Evolutionary conservation across 352 stramenopile species (phyloP).

Genomic region (Phytophthora citricola): DNA sequence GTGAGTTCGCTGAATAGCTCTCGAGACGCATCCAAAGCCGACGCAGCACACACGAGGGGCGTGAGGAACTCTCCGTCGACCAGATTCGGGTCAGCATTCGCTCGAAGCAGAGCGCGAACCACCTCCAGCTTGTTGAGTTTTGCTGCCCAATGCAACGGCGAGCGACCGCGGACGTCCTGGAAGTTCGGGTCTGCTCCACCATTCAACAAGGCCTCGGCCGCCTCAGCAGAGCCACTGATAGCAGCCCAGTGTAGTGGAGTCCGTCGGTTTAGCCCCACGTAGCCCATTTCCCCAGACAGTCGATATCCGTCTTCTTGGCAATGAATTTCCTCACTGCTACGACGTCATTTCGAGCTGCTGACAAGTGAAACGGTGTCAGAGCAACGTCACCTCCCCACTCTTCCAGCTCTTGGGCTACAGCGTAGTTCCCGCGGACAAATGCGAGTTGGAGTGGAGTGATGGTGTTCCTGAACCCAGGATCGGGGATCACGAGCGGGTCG

Average conservation of each 20-base stretch:
- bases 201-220: slow-evolving; percentile 54
- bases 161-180: slow-evolving; percentile 62
- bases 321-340: slow-evolving; percentile 57
- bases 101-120: slow-evolving; percentile 49
- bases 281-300: slow-evolving; percentile 77
- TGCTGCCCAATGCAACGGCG: slow-evolving; percentile 73
- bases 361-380: slow-evolving; percentile 70
- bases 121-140: slow-evolving; percentile 61
- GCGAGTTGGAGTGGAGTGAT: slow-evolving; percentile 70
- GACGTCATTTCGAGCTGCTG: slow-evolving; percentile 62
- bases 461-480: slow-evolving; percentile 76
- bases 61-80: slow-evolving; percentile 54
- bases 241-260: slow-evolving; percentile 78
- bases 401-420: slow-evolving; percentile 72
- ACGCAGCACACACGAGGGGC: slow-evolving; percentile 41
- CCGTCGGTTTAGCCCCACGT: slow-evolving; percentile 68
- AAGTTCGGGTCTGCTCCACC: slow-evolving; percentile 70
- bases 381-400: slow-evolving; percentile 75
- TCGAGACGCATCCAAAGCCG: slow-evolving; percentile 23
- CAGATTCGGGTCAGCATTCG: slow-evolving; percentile 43
- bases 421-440: slow-evolving; percentile 71
- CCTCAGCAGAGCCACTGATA: slow-evolving; percentile 56
- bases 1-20: slow-evolving; percentile 16
- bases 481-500: slow-evolving; percentile 61
- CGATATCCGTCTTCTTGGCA: slow-evolving; percentile 43